A percentile compares a stretch with the other conserved stretches of the same genome.
These are phyloP conservation scores for Vigna reflexopilosa DNA, from an alignment of 306 rosid species.

Conservation along the genomic window DNA sequence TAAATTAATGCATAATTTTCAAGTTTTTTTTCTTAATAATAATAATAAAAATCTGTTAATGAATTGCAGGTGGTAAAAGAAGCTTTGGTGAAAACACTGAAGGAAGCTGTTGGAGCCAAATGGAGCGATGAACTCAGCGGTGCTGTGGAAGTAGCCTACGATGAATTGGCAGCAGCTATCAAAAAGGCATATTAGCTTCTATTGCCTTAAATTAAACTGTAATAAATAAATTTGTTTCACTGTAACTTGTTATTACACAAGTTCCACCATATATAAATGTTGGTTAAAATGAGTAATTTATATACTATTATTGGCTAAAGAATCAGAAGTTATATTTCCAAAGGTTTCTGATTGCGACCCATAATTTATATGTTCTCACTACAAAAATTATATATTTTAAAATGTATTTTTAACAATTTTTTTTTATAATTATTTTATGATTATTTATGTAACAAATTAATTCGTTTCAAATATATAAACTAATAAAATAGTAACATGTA, in stretches of 20 bases:
- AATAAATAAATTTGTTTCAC: slow-evolving; percentile 16
- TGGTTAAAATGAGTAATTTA: neutral
- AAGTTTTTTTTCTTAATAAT: too few relatives aligned
- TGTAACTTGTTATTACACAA: slow-evolving; percentile 22
- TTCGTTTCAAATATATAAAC: too few relatives aligned
- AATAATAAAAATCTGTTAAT: neutral
- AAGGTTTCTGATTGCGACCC: too few relatives aligned
- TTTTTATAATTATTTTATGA: too few relatives aligned
- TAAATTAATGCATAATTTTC: too few relatives aligned
- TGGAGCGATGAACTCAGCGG: slow-evolving; percentile 35
- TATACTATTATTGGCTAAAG: neutral
- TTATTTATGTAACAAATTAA: too few relatives aligned
- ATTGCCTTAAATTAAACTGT: neutral
- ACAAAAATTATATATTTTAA: too few relatives aligned
- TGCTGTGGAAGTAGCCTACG: slow-evolving; percentile 48
- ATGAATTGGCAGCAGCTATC: slow-evolving; percentile 42
- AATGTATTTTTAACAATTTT: too few relatives aligned
- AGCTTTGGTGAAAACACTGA: slow-evolving; percentile 42
- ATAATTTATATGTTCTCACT: too few relatives aligned
- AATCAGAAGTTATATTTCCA: too few relatives aligned
- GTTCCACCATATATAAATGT: neutral
- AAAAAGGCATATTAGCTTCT: slow-evolving; percentile 9
- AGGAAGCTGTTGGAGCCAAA: slow-evolving; percentile 41
- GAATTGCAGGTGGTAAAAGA: slow-evolving; percentile 44
- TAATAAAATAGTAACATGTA: too few relatives aligned